Conservation (phyloP, 1,284 basidiomycete genomes). For the Marasmius fiardii region DNA sequence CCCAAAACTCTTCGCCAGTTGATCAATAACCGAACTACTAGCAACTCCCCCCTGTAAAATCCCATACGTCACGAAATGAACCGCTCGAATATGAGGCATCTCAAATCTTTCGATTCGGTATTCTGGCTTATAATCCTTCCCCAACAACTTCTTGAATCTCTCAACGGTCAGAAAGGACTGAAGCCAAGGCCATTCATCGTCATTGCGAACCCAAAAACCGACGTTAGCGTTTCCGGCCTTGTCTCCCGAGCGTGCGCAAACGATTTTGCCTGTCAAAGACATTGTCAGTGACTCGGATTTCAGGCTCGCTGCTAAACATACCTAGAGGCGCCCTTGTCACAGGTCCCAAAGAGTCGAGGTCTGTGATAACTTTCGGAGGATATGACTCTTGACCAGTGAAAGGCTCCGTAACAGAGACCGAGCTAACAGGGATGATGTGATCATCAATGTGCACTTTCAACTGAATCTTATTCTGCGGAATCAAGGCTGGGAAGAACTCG, state of each 20-base stretch:
- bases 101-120: conserved; percentile 18
- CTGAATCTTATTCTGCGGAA: conserved; percentile 5
- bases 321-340: conserved; percentile 18
- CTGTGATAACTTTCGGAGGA: not conserved
- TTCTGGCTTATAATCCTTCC: conserved; percentile 16
- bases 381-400: conserved; percentile 10
- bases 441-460: conserved; percentile 9
- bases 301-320: not conserved
- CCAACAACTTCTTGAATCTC: conserved; percentile 17
- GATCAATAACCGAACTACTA: conserved; percentile 18
- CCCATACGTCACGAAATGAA: conserved; percentile 21
- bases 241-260: conserved; percentile 20
- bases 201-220: conserved; percentile 17
- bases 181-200: conserved; percentile 19
- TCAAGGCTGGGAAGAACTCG: conserved; percentile 9
- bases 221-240: conserved; percentile 22
- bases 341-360: conserved; percentile 8
- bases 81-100: conserved; percentile 18
- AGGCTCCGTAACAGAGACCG: conserved; percentile 12
- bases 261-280: conserved; percentile 14
- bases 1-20: conserved; percentile 20
- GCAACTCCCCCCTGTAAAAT: conserved; percentile 20
- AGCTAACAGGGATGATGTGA: conserved; percentile 4
- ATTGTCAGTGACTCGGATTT: not conserved
- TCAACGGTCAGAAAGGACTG: conserved; percentile 16